Conservation (phyloP, 106 monocot genomes). For the Posidonia australis region DNA sequence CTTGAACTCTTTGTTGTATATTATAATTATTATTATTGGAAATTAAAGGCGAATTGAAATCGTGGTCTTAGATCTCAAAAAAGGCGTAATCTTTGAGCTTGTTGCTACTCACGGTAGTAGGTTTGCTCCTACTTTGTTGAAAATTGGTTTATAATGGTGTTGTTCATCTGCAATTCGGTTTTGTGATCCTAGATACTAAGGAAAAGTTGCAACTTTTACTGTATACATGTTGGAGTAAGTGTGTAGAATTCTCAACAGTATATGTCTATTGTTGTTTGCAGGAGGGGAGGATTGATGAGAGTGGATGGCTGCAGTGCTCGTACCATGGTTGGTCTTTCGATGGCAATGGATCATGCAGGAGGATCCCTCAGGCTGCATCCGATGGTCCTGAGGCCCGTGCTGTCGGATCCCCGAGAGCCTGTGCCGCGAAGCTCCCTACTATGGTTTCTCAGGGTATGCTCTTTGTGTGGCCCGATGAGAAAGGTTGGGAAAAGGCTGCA, state of each 20-base stretch:
- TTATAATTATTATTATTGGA: neutral
- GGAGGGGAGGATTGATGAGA: conserved; percentile 97
- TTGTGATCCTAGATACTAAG: neutral
- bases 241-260: neutral
- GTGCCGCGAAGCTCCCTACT: conserved; percentile 57
- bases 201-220: too few relatives aligned
- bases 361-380: conserved; percentile 68
- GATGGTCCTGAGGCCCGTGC: conserved; percentile 79
- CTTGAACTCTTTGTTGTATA: neutral
- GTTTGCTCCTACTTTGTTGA: too few relatives aligned
- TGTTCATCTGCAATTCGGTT: neutral
- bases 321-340: conserved; percentile 98
- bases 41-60: neutral
- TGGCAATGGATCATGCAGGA: conserved; percentile 50
- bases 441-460: conserved; percentile 88
- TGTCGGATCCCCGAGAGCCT: conserved; percentile 42
- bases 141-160: neutral
- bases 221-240: neutral
- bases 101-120: too few relatives aligned
- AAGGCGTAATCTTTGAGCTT: too few relatives aligned
- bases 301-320: conserved; percentile 92
- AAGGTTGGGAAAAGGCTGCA: conserved; percentile 78
- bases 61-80: neutral
- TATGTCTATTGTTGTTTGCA: conserved; percentile 9
- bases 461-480: conserved; percentile 97